A percentile compares a stretch with the other conserved stretches of the same genome.
These are phyloP conservation scores for Karstenula rhodostoma DNA, from an alignment of 2,329 filamentous ascomycete genomes.

Conservation along the genomic window DNA sequence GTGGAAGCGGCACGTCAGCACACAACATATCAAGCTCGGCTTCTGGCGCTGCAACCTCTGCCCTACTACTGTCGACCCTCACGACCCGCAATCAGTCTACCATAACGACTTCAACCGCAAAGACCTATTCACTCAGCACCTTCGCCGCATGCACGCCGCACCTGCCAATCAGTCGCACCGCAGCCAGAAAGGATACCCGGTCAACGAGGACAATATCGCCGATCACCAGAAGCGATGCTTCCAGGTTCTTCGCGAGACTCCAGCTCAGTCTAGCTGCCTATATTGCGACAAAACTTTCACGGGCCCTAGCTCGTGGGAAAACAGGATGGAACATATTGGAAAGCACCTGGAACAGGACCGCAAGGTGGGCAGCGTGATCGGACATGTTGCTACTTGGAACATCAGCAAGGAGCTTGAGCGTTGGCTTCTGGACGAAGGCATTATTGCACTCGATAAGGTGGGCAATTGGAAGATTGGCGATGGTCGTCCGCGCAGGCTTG, in stretches of 20 bases:
- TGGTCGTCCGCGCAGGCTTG: constrained; percentile 31
- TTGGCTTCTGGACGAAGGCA: constrained; percentile 51
- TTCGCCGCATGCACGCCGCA: constrained; percentile 82
- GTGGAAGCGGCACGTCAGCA: constrained; percentile 89
- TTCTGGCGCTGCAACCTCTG: constrained; percentile 80
- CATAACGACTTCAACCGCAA: constrained; percentile 85
- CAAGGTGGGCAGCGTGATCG: constrained; percentile 29
- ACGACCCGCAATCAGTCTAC: constrained; percentile 36
- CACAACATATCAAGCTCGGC: constrained; percentile 77
- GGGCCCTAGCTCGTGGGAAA: constrained; percentile 75
- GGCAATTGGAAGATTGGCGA: constrained; percentile 46
- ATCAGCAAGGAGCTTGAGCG: constrained; percentile 40
- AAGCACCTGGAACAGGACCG: constrained; percentile 73
- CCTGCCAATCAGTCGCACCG: constrained; percentile 43
- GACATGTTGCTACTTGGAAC: constrained; percentile 36
- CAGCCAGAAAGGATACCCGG: constrained; percentile 53
- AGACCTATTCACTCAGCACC: constrained; percentile 88
- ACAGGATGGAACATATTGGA: constrained; percentile 87
- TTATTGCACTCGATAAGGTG: constrained; percentile 41
- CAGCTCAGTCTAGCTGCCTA: constrained; percentile 68
- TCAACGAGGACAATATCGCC: constrained; percentile 63
- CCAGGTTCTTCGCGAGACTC: constrained; percentile 67
- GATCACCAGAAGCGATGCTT: constrained; percentile 67
- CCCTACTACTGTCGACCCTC: constrained; percentile 44
- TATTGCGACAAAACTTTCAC: constrained; percentile 71